Evolutionary conservation across 495 filamentous ascomycete species (phyloP), one percentile per base, ranked within the genome.

Genomic region (Amniculicola lignicola): DNA sequence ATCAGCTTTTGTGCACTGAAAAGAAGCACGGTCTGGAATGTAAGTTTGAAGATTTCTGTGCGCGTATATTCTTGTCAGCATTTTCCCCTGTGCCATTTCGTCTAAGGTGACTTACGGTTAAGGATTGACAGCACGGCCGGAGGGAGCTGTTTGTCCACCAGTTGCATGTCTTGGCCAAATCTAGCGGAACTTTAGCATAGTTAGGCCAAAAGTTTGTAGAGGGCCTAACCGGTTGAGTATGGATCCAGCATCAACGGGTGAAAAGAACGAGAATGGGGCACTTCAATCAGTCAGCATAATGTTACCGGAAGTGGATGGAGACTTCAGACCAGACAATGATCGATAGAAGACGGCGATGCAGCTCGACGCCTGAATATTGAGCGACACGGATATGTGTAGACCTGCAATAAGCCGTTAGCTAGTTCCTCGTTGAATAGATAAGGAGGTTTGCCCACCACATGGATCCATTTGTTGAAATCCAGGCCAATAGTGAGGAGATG

Each of bases 301-400:
- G 15, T 31, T 24, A 7, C 7, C 7, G 1, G 15, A 12, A 25
- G 2, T 53, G 39, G 29, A 11, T 4, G 5, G 29, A 14, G 44
- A 2, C 1, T 24, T 27, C 33, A 14, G 60, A 73, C 70, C 60
- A 64, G 6, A 80, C 67, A 9, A 80, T 76, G 14, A 77, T 79
- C 6, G 56, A 69, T 19, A 81, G 62, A 3, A 80, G 64, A 23
- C 60, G 74, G 38, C 64, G 63, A 51, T 82, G 79, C 55, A 82
- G 77, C 38, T 42, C 70, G 44, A 72, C 73, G 1, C 75, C 78
- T 15, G 78, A 77, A 82, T 75, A 36, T 80, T 72, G 63, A 79
- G 69, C 59, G 77, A 70, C 69, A 64, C 64, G 36, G n/a, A 18
- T 5, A 35, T 19, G 41, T 21, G 52, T n/a, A 64, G 57, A 22